Base-by-base conservation (phyloP, 768 basidiomycete genomes). In the Pluteus cervinus region DNA sequence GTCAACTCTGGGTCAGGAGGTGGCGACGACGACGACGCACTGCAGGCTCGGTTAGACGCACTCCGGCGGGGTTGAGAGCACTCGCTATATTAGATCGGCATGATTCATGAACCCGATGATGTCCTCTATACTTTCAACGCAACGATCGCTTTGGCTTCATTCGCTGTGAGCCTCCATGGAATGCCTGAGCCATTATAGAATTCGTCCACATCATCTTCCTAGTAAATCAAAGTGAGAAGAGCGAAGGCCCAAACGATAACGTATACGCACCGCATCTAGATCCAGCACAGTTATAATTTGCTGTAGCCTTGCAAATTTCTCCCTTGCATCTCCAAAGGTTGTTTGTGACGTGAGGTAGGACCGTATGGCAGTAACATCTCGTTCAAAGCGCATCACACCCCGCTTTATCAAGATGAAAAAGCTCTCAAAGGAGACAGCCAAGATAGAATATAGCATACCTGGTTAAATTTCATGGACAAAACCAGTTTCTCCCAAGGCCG, bases 161-260 rank as follows among this genome's bases (percentile, higher is more conserved):
- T 75, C 45, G 77, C 67, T 45, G 72, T 82, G 38, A 93, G 54
- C 51, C 82, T 84, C 90, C 90, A 94, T 9, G 79, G 73, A 45
- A 96, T 90, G 14, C 93, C 93, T 3, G 90, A 93, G 36, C 86
- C 79, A 46, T 85, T 88, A 59, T 91, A 97, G 57, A 97, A 96
- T 37, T 93, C 89, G 46, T 93, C 86, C 4, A 92, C 81, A 48
- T 92, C 89, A 58, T 96, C 93, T 48, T 94, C 92, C 91, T 92
- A n/a, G 49, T 24, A 31, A 21, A 30, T 23, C 9, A 12, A 24
- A 10, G 7, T 24, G 9, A n/a, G n/a, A n/a, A n/a, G n/a, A n/a
- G n/a, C n/a, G n/a, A n/a, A n/a, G n/a, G n/a, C n/a, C n/a, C n/a
- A 29, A 14, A 18, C 22, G 11, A 12, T 36, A 15, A 35, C 20